phyloP scores from a whole-genome alignment of 345 rosid species.

The Citrus medica region DNA sequence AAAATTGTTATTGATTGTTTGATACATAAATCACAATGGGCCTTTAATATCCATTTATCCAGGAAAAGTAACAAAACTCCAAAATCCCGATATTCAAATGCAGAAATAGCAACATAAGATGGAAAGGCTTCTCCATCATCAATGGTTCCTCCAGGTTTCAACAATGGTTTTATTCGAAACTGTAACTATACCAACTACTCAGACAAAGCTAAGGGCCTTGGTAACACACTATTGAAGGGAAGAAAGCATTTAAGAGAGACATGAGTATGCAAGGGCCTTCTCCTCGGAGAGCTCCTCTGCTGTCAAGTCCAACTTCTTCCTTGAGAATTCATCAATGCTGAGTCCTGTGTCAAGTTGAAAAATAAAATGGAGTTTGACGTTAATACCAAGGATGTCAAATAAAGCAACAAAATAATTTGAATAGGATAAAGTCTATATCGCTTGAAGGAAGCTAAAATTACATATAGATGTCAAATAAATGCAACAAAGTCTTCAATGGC shows the following conservation, averaged over 20 bases:
- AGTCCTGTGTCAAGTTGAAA: constrained; percentile 45
- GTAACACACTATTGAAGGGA: not conserved
- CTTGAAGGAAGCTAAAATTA: not conserved
- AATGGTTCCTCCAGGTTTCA: constrained; percentile 13
- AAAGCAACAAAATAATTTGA: not conserved
- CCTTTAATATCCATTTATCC: not conserved
- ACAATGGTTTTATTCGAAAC: constrained; percentile 33
- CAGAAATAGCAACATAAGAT: not conserved
- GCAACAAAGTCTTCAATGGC: not conserved
- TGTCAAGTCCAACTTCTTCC: constrained; percentile 94
- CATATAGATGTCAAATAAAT: too few relatives aligned
- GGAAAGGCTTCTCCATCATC: constrained; percentile 10
- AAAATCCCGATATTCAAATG: constrained; percentile 2
- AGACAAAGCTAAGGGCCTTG: not conserved
- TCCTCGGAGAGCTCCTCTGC: constrained; percentile 90
- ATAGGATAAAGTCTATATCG: not conserved
- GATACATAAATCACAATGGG: not conserved
- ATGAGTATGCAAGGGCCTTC: constrained; percentile 94
- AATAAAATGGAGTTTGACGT: not conserved
- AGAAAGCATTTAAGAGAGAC: constrained; percentile 55
- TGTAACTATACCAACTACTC: constrained; percentile 1
- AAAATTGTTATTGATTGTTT: too few relatives aligned
- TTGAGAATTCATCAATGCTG: constrained; percentile 75
- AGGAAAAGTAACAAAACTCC: not conserved
- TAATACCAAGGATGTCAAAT: not conserved